Percentiles rank a stretch among this genome's conserved stretches.
Evolutionary conservation across 2,329 filamentous ascomycete genomes (phyloP).

Genomic region (Spiromastix sp.): DNA sequence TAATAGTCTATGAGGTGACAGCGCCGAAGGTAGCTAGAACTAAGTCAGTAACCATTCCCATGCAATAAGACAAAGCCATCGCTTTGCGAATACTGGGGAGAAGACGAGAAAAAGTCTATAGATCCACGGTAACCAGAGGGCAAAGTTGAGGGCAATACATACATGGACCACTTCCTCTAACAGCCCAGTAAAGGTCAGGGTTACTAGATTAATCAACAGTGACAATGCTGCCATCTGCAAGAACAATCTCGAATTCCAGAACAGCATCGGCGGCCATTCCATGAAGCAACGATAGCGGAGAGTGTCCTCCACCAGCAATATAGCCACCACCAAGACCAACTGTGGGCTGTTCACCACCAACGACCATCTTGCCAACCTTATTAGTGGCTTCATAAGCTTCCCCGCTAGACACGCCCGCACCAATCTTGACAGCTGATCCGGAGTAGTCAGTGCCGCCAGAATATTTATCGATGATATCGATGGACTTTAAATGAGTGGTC

Average conservation of each 20-base stretch:
- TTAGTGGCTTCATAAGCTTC: slow-evolving; percentile 44
- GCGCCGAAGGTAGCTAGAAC: slow-evolving; percentile 40
- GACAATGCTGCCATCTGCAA: slow-evolving; percentile 35
- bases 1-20: slow-evolving; percentile 42
- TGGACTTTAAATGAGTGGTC: slow-evolving; percentile 22
- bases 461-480: slow-evolving; percentile 21
- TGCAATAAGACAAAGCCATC: too few relatives aligned
- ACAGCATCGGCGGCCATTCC: slow-evolving; percentile 42
- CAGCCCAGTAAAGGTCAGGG: slow-evolving; percentile 40
- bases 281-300: slow-evolving; percentile 40
- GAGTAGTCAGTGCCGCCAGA: slow-evolving; percentile 18
- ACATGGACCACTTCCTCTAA: slow-evolving; percentile 33
- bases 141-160: too few relatives aligned
- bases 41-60: too few relatives aligned
- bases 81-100: too few relatives aligned
- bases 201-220: slow-evolving; percentile 33
- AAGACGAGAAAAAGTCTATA: too few relatives aligned
- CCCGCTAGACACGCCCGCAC: slow-evolving; percentile 42
- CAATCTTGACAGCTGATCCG: slow-evolving; percentile 44
- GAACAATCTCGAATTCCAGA: slow-evolving; percentile 38
- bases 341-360: slow-evolving; percentile 43
- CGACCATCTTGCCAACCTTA: slow-evolving; percentile 35
- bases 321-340: slow-evolving; percentile 41
- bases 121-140: too few relatives aligned
- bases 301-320: slow-evolving; percentile 43